These are phyloP conservation scores for Saccharum officinarum DNA, from an alignment of 176 grass and related monocot genomes.

Conservation along the genomic window DNA sequence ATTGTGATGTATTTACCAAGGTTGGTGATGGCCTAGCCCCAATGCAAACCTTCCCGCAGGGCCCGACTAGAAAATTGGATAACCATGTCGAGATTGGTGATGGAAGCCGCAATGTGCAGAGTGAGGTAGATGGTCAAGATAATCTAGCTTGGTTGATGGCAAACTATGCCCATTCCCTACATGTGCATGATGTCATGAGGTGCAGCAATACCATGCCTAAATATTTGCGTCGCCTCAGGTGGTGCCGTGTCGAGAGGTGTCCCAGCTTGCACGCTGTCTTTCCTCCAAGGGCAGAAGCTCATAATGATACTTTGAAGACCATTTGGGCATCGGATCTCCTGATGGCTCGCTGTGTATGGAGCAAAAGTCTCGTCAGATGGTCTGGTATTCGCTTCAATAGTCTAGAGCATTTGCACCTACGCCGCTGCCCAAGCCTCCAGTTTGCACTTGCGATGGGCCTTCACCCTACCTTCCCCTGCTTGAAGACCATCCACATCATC, in stretches of 20 bases:
- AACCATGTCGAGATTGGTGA: not conserved
- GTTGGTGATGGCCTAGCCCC: not conserved
- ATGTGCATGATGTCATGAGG: not conserved
- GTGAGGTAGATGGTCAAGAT: too few relatives aligned
- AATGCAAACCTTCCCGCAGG: not conserved
- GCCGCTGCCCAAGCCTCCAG: conserved; percentile 2
- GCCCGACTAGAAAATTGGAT: not conserved
- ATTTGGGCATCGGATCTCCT: conserved; percentile 6
- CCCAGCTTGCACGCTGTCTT: not conserved
- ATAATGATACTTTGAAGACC: accelerated
- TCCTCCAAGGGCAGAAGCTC: accelerated
- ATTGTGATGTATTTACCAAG: not conserved
- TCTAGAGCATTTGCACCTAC: not conserved
- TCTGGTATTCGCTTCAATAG: not conserved
- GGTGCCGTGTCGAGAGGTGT: conserved; percentile 11
- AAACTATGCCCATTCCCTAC: too few relatives aligned
- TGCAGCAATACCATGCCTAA: not conserved
- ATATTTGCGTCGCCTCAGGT: too few relatives aligned
- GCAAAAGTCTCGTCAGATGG: too few relatives aligned
- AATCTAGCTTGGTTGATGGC: too few relatives aligned
- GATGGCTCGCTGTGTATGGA: not conserved
- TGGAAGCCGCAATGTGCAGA: too few relatives aligned
- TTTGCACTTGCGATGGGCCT: too few relatives aligned
- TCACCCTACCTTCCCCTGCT: too few relatives aligned
- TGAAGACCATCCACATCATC: too few relatives aligned